Conservation (phyloP, 306 rosid species). For the Cucurbita argyrosperma region DNA sequence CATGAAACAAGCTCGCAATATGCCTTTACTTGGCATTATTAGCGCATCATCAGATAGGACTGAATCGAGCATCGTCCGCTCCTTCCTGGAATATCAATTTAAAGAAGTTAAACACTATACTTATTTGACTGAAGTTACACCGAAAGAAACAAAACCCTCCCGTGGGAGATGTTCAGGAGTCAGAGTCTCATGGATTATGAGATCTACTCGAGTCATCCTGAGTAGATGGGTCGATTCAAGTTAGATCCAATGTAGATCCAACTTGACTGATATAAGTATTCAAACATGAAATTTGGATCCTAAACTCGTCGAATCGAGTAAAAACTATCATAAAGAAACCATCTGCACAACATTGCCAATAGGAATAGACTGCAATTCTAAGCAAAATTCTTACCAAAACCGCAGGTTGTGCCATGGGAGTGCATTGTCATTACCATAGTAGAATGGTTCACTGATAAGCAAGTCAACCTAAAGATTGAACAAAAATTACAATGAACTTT, state of each 20-base stretch:
- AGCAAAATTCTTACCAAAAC: conserved; percentile 54
- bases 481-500: neutral
- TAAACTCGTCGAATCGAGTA: neutral
- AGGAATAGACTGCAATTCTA: neutral
- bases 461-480: conserved; percentile 50
- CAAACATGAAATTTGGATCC: neutral
- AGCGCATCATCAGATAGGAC: conserved; percentile 59
- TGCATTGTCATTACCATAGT: conserved; percentile 53
- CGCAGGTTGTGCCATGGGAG: conserved; percentile 95
- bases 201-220: too few species aligned
- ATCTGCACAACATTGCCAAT: neutral
- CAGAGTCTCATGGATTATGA: too few species aligned
- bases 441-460: conserved; percentile 79
- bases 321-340: neutral
- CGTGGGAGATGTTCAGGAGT: too few species aligned
- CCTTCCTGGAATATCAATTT: conserved; percentile 36
- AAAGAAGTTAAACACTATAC: neutral
- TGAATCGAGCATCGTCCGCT: conserved; percentile 37
- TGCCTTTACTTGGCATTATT: conserved; percentile 59
- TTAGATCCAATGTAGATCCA: too few species aligned
- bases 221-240: too few species aligned
- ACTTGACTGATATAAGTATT: neutral
- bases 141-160: neutral
- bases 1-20: conserved; percentile 64
- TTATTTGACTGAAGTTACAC: neutral